These are phyloP conservation scores for Pseudonitzschia multistriata DNA, from an alignment of 108 stramenopile genomes.

Conservation along the genomic window DNA sequence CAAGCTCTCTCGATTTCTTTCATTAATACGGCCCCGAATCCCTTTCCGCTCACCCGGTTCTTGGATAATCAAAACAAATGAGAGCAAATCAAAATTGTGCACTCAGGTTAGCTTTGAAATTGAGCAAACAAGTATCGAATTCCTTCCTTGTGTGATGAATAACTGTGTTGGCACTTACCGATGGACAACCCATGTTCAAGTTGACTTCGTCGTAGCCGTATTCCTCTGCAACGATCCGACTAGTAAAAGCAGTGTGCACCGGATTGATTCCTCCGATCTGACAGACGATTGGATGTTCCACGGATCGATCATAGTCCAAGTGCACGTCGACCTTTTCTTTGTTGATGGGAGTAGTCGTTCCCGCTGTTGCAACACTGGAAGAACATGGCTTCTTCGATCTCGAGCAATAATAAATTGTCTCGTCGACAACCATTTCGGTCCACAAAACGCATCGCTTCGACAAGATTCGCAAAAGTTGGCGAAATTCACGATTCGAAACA, in stretches of 20 bases:
- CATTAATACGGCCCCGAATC: constrained; percentile 50
- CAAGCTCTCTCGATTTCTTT: constrained; percentile 1
- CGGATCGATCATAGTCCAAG: constrained; percentile 10
- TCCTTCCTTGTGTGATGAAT: background rate
- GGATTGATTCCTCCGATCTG: constrained; percentile 64
- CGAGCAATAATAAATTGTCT: constrained; percentile 40
- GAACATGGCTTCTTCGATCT: background rate
- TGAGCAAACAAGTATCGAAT: background rate
- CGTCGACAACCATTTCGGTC: constrained; percentile 74
- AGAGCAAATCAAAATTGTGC: background rate
- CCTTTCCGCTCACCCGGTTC: constrained; percentile 37
- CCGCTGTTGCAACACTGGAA: background rate
- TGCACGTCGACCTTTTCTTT: constrained; percentile 6
- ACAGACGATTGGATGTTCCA: constrained; percentile 53
- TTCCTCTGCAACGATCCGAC: constrained; percentile 11
- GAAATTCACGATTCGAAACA: constrained; percentile 61
- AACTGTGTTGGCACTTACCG: background rate
- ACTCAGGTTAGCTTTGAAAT: background rate
- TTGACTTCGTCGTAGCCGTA: constrained; percentile 65
- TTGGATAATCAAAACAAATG: background rate
- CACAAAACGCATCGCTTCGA: constrained; percentile 51
- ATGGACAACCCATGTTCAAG: constrained; percentile 67
- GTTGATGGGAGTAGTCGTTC: background rate
- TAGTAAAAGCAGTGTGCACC: constrained; percentile 27
- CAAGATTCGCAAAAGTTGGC: constrained; percentile 56